Conservation (phyloP, 139 green algal genomes). For the Chlorella sp. region DNA sequence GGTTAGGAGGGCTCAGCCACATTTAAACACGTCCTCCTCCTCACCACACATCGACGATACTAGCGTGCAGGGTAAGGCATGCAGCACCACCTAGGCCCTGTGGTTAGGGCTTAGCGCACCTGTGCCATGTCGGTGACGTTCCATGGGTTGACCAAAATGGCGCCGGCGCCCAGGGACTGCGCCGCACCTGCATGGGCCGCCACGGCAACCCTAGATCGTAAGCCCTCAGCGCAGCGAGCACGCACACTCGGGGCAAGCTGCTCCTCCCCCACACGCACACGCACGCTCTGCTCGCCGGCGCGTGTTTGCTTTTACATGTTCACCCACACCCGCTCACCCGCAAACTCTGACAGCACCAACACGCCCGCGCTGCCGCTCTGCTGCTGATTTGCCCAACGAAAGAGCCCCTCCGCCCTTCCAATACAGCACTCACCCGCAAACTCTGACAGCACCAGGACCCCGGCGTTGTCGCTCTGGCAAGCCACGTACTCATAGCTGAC, state of each 20-base stretch:
- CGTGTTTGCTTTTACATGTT: too few species aligned
- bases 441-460: slow-evolving; percentile 96
- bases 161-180: slow-evolving; percentile 61
- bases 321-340: neutral
- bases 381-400: neutral
- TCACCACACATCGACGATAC: too few species aligned
- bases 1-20: too few species aligned
- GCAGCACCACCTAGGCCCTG: too few species aligned
- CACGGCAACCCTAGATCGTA: neutral
- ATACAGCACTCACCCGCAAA: slow-evolving; percentile 73
- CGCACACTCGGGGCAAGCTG: too few species aligned
- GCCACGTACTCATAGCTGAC: slow-evolving; percentile 88
- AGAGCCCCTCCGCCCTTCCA: too few species aligned
- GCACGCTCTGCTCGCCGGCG: too few species aligned
- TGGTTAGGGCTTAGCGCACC: too few species aligned
- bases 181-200: slow-evolving; percentile 8
- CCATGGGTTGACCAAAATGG: slow-evolving; percentile 98
- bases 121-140: slow-evolving; percentile 92
- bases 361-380: neutral
- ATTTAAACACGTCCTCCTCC: too few species aligned
- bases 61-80: too few species aligned
- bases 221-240: neutral
- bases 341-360: neutral
- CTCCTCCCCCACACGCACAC: too few species aligned
- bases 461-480: slow-evolving; percentile 80